Evolutionary conservation across 2,329 filamentous ascomycete species (phyloP).

Genomic region (Coniochaeta hoffmannii): DNA sequence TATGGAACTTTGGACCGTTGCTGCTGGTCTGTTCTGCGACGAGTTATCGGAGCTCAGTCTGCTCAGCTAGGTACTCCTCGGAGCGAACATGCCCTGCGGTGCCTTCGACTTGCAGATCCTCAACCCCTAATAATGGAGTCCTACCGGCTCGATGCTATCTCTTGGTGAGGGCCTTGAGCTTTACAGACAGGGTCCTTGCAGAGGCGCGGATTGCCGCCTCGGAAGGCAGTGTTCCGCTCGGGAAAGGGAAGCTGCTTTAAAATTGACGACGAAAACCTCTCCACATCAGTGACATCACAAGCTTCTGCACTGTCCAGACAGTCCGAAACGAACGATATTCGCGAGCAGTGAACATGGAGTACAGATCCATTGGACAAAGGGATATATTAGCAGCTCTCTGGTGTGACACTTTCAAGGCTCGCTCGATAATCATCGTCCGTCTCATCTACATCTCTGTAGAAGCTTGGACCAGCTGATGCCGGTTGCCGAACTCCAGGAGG

Average conservation of each 20-base stretch:
- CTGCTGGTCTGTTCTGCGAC: neutral
- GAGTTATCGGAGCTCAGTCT: too few relatives aligned
- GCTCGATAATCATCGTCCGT: neutral
- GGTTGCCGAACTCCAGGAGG: neutral
- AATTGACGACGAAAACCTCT: slow-evolving; percentile 5
- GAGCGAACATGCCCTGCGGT: too few relatives aligned
- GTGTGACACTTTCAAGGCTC: neutral
- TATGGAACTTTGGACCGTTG: neutral
- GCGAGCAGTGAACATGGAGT: slow-evolving; percentile 1
- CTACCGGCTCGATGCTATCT: too few relatives aligned
- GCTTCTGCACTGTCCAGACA: neutral
- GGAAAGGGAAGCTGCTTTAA: slow-evolving; percentile 8
- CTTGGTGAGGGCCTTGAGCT: too few relatives aligned
- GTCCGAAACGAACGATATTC: neutral
- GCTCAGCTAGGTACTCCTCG: neutral
- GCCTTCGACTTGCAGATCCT: too few relatives aligned
- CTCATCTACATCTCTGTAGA: neutral
- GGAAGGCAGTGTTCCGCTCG: slow-evolving; percentile 15
- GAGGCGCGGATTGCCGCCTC: slow-evolving; percentile 5
- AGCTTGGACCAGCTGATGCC: neutral
- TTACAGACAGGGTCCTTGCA: neutral
- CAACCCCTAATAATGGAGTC: too few relatives aligned
- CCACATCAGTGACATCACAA: neutral
- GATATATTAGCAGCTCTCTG: neutral
- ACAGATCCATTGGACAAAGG: neutral